phyloP scores from a whole-genome alignment of 352 stramenopile genomes.

The Globisporangium rhizosaccharum region DNA sequence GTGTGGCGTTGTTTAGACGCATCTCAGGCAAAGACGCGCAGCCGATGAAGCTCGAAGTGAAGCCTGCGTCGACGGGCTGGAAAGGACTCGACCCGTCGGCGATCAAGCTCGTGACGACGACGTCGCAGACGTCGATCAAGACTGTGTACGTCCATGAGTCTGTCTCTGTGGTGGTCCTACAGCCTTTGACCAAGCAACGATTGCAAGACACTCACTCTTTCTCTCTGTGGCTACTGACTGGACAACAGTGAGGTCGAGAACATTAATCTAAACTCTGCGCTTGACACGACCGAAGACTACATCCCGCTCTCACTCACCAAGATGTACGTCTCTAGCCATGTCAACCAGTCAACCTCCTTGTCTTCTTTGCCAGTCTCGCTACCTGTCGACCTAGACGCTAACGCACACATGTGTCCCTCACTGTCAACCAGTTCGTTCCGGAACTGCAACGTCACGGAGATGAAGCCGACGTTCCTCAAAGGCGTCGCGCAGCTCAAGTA shows the following conservation, averaged over 20 bases:
- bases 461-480: constrained; percentile 36
- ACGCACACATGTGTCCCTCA: neutral
- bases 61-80: constrained; percentile 38
- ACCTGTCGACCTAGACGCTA: neutral
- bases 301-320: constrained; percentile 37
- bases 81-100: constrained; percentile 23
- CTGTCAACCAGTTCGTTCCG: constrained; percentile 19
- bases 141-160: constrained; percentile 22
- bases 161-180: neutral
- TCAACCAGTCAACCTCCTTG: neutral
- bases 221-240: neutral
- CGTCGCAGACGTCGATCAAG: constrained; percentile 24
- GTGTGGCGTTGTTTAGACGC: constrained; percentile 6
- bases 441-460: constrained; percentile 34
- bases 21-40: constrained; percentile 26
- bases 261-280: constrained; percentile 27
- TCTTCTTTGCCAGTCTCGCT: neutral
- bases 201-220: neutral
- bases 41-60: constrained; percentile 29
- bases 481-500: constrained; percentile 37
- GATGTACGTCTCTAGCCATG: constrained; percentile 22
- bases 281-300: constrained; percentile 31
- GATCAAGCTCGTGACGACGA: constrained; percentile 31
- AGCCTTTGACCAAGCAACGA: too few species aligned
- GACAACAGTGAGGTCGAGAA: constrained; percentile 30